phyloP scores from a whole-genome alignment of 129 eudicot genomes.

The Artemisia tridentata region DNA sequence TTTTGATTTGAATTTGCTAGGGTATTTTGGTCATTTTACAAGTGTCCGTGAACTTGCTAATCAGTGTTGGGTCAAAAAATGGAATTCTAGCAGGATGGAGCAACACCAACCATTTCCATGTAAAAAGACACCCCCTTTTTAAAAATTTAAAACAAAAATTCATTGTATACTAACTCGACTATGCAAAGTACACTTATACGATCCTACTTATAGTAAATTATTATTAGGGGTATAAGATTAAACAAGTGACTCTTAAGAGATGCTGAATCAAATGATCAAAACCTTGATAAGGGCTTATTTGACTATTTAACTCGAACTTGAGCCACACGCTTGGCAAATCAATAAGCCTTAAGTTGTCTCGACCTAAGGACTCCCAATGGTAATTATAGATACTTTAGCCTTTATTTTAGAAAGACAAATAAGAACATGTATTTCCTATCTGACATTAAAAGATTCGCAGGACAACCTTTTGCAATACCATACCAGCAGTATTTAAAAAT shows the following conservation, averaged over 20 bases:
- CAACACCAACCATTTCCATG: background rate
- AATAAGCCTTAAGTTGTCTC: background rate
- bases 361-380: background rate
- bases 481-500: too few species aligned
- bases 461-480: too few species aligned
- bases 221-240: background rate
- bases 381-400: background rate
- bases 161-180: background rate
- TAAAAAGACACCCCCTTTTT: background rate
- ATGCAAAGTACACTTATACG: background rate
- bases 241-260: too few species aligned
- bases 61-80: background rate
- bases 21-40: constrained; percentile 6
- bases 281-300: background rate
- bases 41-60: background rate
- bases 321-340: background rate
- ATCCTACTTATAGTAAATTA: background rate
- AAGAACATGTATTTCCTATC: background rate
- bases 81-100: constrained; percentile 9
- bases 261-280: too few species aligned
- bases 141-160: background rate
- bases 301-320: background rate
- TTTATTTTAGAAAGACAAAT: background rate
- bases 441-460: too few species aligned
- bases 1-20: background rate